These are phyloP conservation scores for Begonia fuchsioides DNA, from an alignment of 306 rosid genomes.

Conservation along the genomic window DNA sequence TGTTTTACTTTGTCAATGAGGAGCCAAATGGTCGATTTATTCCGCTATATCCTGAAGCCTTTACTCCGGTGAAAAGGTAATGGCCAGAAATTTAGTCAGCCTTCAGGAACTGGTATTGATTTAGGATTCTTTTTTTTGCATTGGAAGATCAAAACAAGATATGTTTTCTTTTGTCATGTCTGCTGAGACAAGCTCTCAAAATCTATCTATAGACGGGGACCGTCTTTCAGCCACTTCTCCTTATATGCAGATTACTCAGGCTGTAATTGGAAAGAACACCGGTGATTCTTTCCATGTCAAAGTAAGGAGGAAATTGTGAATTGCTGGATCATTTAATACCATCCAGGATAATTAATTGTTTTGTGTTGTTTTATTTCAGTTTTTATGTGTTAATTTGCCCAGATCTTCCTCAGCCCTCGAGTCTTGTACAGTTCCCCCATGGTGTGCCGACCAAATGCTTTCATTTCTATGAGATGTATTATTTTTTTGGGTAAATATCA, in stretches of 20 bases:
- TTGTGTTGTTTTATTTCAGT: conserved; percentile 30
- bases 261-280: conserved; percentile 53
- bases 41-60: conserved; percentile 53
- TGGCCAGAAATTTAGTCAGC: conserved; percentile 63
- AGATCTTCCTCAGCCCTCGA: conserved; percentile 29
- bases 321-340: no score
- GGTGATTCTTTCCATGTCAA: conserved; percentile 42
- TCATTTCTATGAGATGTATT: no score
- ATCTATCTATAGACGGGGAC: conserved; percentile 27
- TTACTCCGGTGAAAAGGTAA: conserved; percentile 58
- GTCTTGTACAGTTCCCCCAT: no score
- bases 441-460: no score
- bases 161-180: conserved; percentile 69
- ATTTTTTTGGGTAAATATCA: no score
- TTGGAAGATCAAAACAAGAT: conserved; percentile 70
- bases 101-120: conserved; percentile 77
- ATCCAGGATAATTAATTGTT: no score
- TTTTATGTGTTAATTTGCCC: conserved; percentile 86
- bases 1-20: conserved; percentile 84
- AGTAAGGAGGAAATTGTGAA: conserved; percentile 75
- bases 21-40: conserved; percentile 47
- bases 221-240: conserved; percentile 20
- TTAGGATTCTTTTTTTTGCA: conserved; percentile 80
- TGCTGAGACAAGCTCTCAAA: conserved; percentile 38
- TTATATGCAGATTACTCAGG: conserved; percentile 65